Conservation (phyloP, 2,329 filamentous ascomycete species). For the Bertia moriformis region DNA sequence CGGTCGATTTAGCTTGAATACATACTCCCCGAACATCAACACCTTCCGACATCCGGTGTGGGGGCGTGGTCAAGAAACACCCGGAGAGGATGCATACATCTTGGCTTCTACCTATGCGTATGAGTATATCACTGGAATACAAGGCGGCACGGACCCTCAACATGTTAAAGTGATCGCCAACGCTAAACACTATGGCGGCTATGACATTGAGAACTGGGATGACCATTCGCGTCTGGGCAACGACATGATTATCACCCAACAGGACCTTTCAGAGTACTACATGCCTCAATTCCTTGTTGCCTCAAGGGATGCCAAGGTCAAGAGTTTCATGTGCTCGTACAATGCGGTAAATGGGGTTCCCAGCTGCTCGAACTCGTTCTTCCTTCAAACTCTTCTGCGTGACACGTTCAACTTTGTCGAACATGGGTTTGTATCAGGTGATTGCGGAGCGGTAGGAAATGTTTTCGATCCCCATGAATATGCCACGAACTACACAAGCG, state of each 20-base stretch:
- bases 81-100: conserved; percentile 29
- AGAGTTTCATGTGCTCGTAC: not conserved
- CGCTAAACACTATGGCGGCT: conserved; percentile 27
- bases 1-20: conserved; percentile 26
- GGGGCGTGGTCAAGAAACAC: conserved; percentile 34
- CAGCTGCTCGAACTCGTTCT: not conserved
- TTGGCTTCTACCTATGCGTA: conserved; percentile 24
- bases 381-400: conserved; percentile 1
- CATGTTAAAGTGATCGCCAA: conserved; percentile 24
- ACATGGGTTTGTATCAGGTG: not conserved
- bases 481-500: not conserved
- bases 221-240: not conserved
- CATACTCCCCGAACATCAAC: conserved; percentile 42
- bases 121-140: conserved; percentile 27
- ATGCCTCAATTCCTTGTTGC: conserved; percentile 1
- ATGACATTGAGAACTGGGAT: conserved; percentile 15
- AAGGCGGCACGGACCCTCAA: conserved; percentile 24
- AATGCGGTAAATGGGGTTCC: conserved; percentile 1
- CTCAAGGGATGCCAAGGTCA: not conserved
- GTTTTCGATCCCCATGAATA: not conserved
- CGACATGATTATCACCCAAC: conserved; percentile 1
- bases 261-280: not conserved
- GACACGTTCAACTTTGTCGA: not conserved
- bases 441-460: not conserved
- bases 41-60: conserved; percentile 35